Conservation (phyloP, 1,284 basidiomycete genomes). For the Ustilago crameri region DNA sequence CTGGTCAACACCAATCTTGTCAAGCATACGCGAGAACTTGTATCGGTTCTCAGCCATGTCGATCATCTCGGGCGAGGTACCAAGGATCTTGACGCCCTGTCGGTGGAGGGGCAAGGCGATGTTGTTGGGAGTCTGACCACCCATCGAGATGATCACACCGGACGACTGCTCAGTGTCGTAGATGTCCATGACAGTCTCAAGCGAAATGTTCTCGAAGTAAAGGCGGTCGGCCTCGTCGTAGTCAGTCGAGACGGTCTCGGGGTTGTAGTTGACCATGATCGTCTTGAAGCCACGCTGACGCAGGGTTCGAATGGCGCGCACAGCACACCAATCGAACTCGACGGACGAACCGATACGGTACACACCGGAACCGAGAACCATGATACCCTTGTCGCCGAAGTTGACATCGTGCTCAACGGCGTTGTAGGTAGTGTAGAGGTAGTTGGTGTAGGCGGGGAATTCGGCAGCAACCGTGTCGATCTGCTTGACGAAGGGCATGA, state of each 20-base stretch:
- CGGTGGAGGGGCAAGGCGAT: slow-evolving; percentile 92
- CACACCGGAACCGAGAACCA: slow-evolving; percentile 97
- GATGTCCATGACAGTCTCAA: slow-evolving; percentile 96
- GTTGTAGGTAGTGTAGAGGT: slow-evolving; percentile 98
- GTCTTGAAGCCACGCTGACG: slow-evolving; percentile 94
- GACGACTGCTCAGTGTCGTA: slow-evolving; percentile 90
- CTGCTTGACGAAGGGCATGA: slow-evolving; percentile 95
- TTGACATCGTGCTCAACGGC: slow-evolving; percentile 88
- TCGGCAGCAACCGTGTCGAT: slow-evolving; percentile 99
- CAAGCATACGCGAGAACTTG: slow-evolving; percentile 98
- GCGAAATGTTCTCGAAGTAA: slow-evolving; percentile 98
- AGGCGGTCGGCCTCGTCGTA: slow-evolving; percentile 98
- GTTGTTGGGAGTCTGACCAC: slow-evolving; percentile 98
- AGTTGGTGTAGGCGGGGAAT: slow-evolving; percentile 98
- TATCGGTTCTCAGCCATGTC: slow-evolving; percentile 98
- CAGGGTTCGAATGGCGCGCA: slow-evolving; percentile 92
- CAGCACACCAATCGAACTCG: slow-evolving; percentile 99
- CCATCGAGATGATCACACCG: slow-evolving; percentile 96
- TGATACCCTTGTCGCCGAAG: slow-evolving; percentile 91
- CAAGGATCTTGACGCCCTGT: slow-evolving; percentile 97
- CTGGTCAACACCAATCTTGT: slow-evolving; percentile 97
- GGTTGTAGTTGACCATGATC: slow-evolving; percentile 99
- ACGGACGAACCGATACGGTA: slow-evolving; percentile 99
- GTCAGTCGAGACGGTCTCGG: slow-evolving; percentile 98
- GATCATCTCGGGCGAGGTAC: slow-evolving; percentile 99